phyloP scores from a whole-genome alignment of 768 basidiomycete genomes.

The Russula sp. region DNA sequence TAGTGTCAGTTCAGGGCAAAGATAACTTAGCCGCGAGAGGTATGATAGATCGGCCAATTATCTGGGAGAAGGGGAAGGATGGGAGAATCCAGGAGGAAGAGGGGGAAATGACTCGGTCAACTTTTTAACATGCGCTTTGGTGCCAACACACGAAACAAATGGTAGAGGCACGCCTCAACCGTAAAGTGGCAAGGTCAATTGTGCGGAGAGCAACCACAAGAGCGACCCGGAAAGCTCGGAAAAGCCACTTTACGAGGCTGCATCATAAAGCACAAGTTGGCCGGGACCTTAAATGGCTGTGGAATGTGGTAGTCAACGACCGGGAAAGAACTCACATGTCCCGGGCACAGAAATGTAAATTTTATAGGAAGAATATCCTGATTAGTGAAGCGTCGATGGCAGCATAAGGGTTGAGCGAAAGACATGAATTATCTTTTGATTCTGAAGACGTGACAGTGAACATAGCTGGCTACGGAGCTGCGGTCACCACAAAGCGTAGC shows the following conservation, averaged over 20 bases:
- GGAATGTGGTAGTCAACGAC: slow-evolving; percentile 2
- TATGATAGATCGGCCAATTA: not conserved
- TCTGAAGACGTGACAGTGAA: not conserved
- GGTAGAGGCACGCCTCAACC: not conserved
- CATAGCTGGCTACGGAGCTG: not conserved
- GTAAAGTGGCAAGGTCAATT: not conserved
- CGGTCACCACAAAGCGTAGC: too few species aligned
- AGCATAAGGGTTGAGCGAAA: not conserved
- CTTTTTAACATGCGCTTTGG: slow-evolving; percentile 1
- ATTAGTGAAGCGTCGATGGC: not conserved
- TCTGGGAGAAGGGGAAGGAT: not conserved
- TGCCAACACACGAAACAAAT: not conserved
- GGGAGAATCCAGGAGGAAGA: not conserved
- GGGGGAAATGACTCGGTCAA: not conserved
- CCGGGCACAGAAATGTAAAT: not conserved
- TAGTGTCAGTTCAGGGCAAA: not conserved
- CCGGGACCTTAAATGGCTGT: not conserved
- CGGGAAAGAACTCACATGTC: not conserved
- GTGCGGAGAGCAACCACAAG: not conserved
- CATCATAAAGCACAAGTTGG: not conserved
- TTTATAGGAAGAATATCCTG: not conserved
- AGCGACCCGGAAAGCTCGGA: not conserved
- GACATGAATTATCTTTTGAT: not conserved
- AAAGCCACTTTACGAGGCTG: not conserved
- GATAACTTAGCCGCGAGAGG: not conserved